Conservation (phyloP, 108 stramenopile genomes). For the Cyclotella atomus region DNA sequence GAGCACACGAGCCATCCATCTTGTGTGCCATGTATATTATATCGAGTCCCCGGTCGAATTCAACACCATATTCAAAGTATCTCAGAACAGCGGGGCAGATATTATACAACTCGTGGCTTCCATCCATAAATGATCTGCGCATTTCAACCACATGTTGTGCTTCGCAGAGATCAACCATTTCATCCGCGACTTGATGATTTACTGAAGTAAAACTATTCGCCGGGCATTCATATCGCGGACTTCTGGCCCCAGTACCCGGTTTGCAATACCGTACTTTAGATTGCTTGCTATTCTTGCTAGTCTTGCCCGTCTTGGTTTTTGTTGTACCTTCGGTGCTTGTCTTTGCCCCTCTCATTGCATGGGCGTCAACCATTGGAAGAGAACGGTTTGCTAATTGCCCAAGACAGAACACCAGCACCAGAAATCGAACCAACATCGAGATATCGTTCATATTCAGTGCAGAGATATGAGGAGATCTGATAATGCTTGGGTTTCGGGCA, state of each 20-base stretch:
- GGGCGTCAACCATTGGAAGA: too few species aligned
- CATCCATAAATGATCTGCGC: not conserved
- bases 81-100: not conserved
- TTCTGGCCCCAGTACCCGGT: not conserved
- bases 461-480: too few species aligned
- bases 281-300: slow-evolving; percentile 1
- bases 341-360: too few species aligned
- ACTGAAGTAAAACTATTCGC: not conserved
- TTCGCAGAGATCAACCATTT: not conserved
- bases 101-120: not conserved
- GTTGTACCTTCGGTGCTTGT: too few species aligned
- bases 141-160: not conserved
- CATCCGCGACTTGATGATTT: not conserved
- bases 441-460: too few species aligned
- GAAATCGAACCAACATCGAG: too few species aligned
- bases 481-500: too few species aligned
- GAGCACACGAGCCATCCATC: not conserved
- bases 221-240: not conserved
- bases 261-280: not conserved
- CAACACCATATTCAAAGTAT: slow-evolving; percentile 1
- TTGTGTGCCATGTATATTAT: not conserved
- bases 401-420: too few species aligned
- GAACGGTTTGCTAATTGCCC: too few species aligned
- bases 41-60: not conserved
- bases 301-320: not conserved